Conservation (phyloP, 2,329 filamentous ascomycete species). For the Huntiella omanensis region DNA sequence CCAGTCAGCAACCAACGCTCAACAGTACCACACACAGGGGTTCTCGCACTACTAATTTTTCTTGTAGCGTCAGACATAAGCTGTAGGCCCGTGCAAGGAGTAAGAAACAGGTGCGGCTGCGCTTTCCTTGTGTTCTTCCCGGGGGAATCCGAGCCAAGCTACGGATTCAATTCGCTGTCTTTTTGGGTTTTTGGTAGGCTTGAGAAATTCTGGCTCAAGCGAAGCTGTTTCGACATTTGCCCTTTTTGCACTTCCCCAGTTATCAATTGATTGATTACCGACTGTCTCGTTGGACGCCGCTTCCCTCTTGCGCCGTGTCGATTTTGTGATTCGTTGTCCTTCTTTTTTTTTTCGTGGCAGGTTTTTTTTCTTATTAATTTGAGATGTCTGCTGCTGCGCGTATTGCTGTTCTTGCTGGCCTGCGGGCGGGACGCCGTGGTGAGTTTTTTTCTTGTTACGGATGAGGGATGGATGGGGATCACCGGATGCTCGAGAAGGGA, state of each 20-base stretch:
- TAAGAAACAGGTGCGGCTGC: constrained; percentile 5
- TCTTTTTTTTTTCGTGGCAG: neutral
- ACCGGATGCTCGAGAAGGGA: neutral
- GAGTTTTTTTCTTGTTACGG: constrained; percentile 6
- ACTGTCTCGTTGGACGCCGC: neutral
- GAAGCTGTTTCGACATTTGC: neutral
- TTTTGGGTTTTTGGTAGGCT: neutral
- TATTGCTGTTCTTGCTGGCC: constrained; percentile 11
- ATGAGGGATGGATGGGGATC: too few relatives aligned
- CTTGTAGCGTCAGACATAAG: neutral
- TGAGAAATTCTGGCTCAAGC: neutral
- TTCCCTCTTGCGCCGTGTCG: neutral
- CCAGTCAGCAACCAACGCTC: neutral
- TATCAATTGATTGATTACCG: too few relatives aligned
- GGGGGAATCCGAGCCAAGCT: constrained; percentile 10
- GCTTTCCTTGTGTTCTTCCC: constrained; percentile 10
- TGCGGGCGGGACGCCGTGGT: constrained; percentile 11
- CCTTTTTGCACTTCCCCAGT: neutral
- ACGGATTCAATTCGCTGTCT: constrained; percentile 1
- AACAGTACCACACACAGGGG: too few relatives aligned
- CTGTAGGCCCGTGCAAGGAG: neutral
- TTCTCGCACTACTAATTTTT: neutral
- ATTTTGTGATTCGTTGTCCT: constrained; percentile 2
- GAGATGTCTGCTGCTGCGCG: constrained; percentile 11
- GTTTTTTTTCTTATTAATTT: neutral